phyloP scores from a whole-genome alignment of 805 yeast species.

The Yamadazyma kitorensis region DNA sequence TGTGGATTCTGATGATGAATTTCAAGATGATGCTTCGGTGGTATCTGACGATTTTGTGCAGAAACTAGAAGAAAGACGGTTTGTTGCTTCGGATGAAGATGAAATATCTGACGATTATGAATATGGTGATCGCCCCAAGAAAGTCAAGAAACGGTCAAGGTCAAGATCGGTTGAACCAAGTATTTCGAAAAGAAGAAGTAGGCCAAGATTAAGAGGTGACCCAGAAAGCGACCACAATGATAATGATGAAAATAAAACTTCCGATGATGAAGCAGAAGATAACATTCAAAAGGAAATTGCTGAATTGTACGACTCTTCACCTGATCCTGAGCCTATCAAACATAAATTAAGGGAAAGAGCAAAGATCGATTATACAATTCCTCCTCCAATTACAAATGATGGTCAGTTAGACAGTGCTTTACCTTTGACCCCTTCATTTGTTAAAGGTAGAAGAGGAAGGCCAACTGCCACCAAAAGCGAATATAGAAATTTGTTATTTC shows the following conservation, averaged over 20 bases:
- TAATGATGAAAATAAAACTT: constrained; percentile 5
- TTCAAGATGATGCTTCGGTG: constrained; percentile 13
- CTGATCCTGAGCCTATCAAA: constrained; percentile 41
- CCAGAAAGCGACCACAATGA: constrained; percentile 4
- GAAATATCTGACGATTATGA: constrained; percentile 20
- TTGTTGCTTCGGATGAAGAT: constrained; percentile 39
- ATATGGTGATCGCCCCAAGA: constrained; percentile 14
- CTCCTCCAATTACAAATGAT: constrained; percentile 69
- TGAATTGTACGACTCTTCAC: constrained; percentile 58
- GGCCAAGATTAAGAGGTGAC: constrained; percentile 13
- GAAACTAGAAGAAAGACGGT: constrained; percentile 29
- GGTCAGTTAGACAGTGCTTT: constrained; percentile 19
- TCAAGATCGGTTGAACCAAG: constrained; percentile 22
- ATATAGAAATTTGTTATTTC: constrained; percentile 68
- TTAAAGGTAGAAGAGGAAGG: constrained; percentile 38
- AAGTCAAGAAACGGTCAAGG: constrained; percentile 18
- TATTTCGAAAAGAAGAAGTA: constrained; percentile 9
- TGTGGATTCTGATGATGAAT: constrained; percentile 17
- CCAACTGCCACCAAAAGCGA: constrained; percentile 44
- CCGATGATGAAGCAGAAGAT: constrained; percentile 26
- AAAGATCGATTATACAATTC: constrained; percentile 73
- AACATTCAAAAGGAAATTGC: constrained; percentile 62
- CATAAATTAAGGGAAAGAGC: constrained; percentile 48
- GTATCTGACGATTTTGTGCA: constrained; percentile 26
- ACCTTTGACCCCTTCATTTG: constrained; percentile 17